Evolutionary conservation across 2,329 filamentous ascomycete genomes (phyloP).

Genomic region (Juglanconis oblonga): DNA sequence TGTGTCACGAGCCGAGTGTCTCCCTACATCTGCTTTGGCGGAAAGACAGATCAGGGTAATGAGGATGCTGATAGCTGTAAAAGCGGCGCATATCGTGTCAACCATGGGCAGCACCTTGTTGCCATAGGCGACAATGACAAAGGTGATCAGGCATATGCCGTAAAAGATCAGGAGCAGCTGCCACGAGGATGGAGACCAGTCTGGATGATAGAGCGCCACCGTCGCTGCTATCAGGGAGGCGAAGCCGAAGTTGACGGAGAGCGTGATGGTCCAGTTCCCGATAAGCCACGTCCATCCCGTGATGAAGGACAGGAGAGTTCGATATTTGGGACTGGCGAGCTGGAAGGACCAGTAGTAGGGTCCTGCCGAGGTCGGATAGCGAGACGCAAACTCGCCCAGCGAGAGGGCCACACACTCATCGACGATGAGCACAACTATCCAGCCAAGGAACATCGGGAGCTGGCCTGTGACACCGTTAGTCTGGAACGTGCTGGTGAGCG

Average conservation of each 20-base stretch:
- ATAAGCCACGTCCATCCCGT: slow-evolving; percentile 53
- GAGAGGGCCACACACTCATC: slow-evolving; percentile 52
- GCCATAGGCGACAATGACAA: slow-evolving; percentile 54
- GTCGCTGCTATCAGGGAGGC: slow-evolving; percentile 51
- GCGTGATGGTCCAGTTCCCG: slow-evolving; percentile 50
- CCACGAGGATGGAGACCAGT: slow-evolving; percentile 50
- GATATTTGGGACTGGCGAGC: slow-evolving; percentile 37
- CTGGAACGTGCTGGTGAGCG: background rate
- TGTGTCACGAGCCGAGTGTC: slow-evolving; percentile 49
- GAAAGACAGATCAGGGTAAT: slow-evolving; percentile 56
- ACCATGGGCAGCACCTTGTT: slow-evolving; percentile 57
- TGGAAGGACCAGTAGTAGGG: slow-evolving; percentile 55
- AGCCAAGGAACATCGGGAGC: slow-evolving; percentile 54
- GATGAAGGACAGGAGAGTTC: slow-evolving; percentile 47
- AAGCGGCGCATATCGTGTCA: slow-evolving; percentile 54
- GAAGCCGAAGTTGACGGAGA: slow-evolving; percentile 54
- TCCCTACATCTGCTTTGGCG: slow-evolving; percentile 49
- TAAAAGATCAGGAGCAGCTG: slow-evolving; percentile 63
- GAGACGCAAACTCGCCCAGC: slow-evolving; percentile 47
- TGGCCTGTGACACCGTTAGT: slow-evolving; percentile 33
- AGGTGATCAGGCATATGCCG: slow-evolving; percentile 52
- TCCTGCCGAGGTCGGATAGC: slow-evolving; percentile 49
- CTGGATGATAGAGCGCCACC: slow-evolving; percentile 51
- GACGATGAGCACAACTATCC: slow-evolving; percentile 51
- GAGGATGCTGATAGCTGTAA: slow-evolving; percentile 54